Evolutionary conservation across 768 basidiomycete genomes (phyloP).

Genomic region (Pleurotus tuoliensis): DNA sequence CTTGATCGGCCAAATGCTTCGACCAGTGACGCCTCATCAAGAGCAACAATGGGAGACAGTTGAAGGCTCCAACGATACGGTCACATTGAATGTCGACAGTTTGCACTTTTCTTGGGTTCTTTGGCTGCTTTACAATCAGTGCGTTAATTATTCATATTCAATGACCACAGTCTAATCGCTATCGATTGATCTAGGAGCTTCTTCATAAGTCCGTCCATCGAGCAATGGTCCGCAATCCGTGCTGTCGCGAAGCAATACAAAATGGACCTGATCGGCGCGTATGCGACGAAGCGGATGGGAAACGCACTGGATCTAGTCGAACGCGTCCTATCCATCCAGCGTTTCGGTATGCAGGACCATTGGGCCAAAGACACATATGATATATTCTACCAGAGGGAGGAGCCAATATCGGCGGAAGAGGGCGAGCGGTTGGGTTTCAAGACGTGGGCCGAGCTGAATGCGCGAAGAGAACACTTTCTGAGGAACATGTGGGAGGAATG

Average conservation of each 20-base stretch:
- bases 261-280: neutral
- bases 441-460: neutral
- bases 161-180: neutral
- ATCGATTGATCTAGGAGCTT: neutral
- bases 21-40: neutral
- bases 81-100: neutral
- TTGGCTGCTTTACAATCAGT: conserved; percentile 4
- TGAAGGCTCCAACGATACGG: neutral
- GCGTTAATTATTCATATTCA: neutral
- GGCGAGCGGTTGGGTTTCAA: neutral
- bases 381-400: neutral
- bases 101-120: neutral
- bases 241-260: neutral
- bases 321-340: neutral
- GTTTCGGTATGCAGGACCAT: neutral
- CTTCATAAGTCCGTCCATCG: neutral
- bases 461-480: neutral
- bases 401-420: neutral
- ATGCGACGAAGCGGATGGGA: neutral
- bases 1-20: neutral
- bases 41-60: neutral
- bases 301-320: neutral
- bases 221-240: neutral
- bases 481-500: neutral
- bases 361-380: neutral